Conservation (phyloP, 1,284 basidiomycete genomes). For the Ustilago sp. region DNA sequence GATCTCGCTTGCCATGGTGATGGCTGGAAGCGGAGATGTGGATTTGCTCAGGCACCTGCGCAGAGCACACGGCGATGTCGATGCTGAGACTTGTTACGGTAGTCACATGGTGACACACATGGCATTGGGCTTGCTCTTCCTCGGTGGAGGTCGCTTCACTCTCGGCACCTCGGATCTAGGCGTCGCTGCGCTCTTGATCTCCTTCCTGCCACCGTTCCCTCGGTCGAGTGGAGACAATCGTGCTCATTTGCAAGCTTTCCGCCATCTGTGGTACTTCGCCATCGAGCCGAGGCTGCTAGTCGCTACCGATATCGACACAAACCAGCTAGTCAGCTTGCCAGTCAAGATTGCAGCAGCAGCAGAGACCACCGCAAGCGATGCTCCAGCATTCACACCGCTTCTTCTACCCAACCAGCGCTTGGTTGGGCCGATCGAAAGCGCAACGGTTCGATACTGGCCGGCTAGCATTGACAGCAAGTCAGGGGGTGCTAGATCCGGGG, state of each 20-base stretch:
- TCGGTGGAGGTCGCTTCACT: constrained; percentile 92
- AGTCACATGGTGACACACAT: constrained; percentile 91
- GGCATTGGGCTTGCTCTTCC: constrained; percentile 90
- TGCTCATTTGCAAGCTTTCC: constrained; percentile 88
- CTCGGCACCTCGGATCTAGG: constrained; percentile 90
- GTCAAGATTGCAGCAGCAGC: constrained; percentile 21
- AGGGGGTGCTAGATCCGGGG: neutral
- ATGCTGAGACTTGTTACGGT: constrained; percentile 76
- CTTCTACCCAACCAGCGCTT: constrained; percentile 78
- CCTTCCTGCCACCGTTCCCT: constrained; percentile 79
- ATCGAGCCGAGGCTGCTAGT: constrained; percentile 92
- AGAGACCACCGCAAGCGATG: neutral
- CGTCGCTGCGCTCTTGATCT: constrained; percentile 86
- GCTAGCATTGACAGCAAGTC: constrained; percentile 39
- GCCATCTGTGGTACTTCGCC: constrained; percentile 95
- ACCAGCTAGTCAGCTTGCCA: constrained; percentile 55
- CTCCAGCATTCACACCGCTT: constrained; percentile 74
- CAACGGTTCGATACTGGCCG: constrained; percentile 88
- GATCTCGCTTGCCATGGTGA: constrained; percentile 86
- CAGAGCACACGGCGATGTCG: constrained; percentile 89
- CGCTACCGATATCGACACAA: constrained; percentile 73
- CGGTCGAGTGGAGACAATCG: constrained; percentile 85
- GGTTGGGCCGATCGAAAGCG: constrained; percentile 79
- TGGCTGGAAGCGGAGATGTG: constrained; percentile 96
- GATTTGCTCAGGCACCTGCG: constrained; percentile 88